phyloP scores from a whole-genome alignment of 768 basidiomycete genomes.

The Mycena metata region DNA sequence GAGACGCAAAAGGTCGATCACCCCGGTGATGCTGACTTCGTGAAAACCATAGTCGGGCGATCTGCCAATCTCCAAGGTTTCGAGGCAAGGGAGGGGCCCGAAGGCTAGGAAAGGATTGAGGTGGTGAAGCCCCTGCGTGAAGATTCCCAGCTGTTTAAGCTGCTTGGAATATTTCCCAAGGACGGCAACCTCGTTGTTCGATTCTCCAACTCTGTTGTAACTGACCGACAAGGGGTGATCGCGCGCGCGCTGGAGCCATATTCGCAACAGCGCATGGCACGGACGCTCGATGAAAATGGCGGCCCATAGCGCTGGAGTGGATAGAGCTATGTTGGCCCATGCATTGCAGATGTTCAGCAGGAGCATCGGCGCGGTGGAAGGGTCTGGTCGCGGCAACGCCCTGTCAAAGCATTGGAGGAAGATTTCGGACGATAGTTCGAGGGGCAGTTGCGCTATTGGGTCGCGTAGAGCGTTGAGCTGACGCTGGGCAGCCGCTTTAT shows the following conservation, averaged over 20 bases:
- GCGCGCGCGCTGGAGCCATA: neutral
- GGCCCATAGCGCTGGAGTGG: conserved; percentile 1
- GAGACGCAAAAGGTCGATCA: neutral
- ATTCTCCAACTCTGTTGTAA: neutral
- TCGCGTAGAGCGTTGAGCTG: conserved; percentile 3
- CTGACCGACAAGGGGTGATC: too few relatives aligned
- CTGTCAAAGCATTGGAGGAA: neutral
- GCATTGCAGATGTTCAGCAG: neutral
- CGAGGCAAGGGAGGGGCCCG: neutral
- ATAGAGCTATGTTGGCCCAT: conserved; percentile 2
- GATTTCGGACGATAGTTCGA: conserved; percentile 9
- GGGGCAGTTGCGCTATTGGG: neutral
- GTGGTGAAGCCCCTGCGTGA: neutral
- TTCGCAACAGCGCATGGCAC: neutral
- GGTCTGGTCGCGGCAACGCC: neutral
- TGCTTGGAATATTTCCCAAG: neutral
- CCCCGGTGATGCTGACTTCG: neutral
- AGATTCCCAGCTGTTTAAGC: neutral
- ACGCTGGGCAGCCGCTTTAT: neutral
- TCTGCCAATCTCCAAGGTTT: neutral
- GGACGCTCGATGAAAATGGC: neutral
- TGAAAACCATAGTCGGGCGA: neutral
- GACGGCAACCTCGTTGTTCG: neutral
- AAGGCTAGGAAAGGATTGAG: neutral
- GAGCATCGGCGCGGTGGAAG: neutral